These are phyloP conservation scores for Pelargonium fulgidum DNA, from an alignment of 441 rosid species.

Conservation along the genomic window DNA sequence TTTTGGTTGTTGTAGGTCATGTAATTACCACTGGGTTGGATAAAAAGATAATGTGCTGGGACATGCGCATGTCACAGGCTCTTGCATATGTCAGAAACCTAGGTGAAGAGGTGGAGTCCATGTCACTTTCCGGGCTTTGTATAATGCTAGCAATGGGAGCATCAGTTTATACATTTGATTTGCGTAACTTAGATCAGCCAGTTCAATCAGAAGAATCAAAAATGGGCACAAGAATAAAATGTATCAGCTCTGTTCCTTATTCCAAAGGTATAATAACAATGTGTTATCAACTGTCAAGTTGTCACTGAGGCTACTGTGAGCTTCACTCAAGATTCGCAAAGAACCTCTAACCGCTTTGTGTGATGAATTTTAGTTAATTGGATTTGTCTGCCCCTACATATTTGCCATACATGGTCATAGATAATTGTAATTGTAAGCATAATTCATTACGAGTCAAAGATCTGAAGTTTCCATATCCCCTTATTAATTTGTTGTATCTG, in stretches of 20 bases:
- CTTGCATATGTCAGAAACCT: slow-evolving; percentile 26
- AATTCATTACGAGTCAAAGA: neutral
- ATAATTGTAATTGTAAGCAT: too few species aligned
- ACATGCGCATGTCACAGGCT: slow-evolving; percentile 37
- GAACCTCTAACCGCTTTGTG: neutral
- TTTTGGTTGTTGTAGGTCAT: slow-evolving; percentile 38
- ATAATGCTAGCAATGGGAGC: slow-evolving; percentile 57
- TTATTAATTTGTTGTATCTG: slow-evolving; percentile 1
- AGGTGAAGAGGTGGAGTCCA: slow-evolving; percentile 51
- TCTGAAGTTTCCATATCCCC: slow-evolving; percentile 1
- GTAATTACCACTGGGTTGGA: slow-evolving; percentile 65
- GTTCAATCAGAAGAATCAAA: slow-evolving; percentile 42
- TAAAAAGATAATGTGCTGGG: slow-evolving; percentile 62
- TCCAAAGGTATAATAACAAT: slow-evolving; percentile 44
- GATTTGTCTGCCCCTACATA: neutral
- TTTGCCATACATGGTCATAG: neutral
- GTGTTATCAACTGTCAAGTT: slow-evolving; percentile 6
- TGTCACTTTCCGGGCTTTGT: slow-evolving; percentile 56
- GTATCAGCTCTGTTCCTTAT: slow-evolving; percentile 50
- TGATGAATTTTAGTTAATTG: neutral
- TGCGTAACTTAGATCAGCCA: slow-evolving; percentile 52
- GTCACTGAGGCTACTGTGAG: slow-evolving; percentile 2
- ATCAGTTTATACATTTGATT: slow-evolving; percentile 50
- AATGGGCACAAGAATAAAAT: slow-evolving; percentile 49
- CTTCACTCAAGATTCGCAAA: slow-evolving; percentile 9